These are phyloP conservation scores for Skeletonema grethae DNA, from an alignment of 108 stramenopile species.

Conservation along the genomic window DNA sequence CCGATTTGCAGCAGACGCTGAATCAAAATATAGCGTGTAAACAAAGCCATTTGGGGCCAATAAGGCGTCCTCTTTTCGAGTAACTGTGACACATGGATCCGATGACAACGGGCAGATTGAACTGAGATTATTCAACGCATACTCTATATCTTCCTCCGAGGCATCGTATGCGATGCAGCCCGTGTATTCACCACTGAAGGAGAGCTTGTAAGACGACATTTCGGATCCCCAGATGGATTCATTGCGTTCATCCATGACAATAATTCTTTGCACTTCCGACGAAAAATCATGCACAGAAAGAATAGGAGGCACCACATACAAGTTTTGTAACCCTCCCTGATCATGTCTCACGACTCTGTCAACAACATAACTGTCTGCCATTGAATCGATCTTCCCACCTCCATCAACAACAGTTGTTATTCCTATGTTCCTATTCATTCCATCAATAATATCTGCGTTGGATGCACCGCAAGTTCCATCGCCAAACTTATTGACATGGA, in stretches of 20 bases:
- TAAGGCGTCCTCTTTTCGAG: slow-evolving; percentile 47
- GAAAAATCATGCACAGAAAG: slow-evolving; percentile 37
- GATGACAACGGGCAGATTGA: slow-evolving; percentile 22
- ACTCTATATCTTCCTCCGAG: slow-evolving; percentile 57
- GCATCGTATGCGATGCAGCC: slow-evolving; percentile 55
- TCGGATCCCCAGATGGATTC: slow-evolving; percentile 37
- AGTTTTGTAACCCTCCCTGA: slow-evolving; percentile 19
- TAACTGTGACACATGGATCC: slow-evolving; percentile 59
- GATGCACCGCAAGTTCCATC: slow-evolving; percentile 50
- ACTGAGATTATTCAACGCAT: slow-evolving; percentile 35
- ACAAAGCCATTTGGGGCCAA: slow-evolving; percentile 73
- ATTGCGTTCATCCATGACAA: slow-evolving; percentile 43
- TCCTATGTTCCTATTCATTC: slow-evolving; percentile 60
- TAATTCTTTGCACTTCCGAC: slow-evolving; percentile 41
- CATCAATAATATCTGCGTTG: slow-evolving; percentile 25
- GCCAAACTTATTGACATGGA: slow-evolving; percentile 53
- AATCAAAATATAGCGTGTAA: slow-evolving; percentile 66
- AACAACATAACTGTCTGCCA: slow-evolving; percentile 33
- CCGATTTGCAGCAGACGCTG: slow-evolving; percentile 25
- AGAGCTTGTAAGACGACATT: slow-evolving; percentile 42
- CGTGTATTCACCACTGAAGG: slow-evolving; percentile 45
- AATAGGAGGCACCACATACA: slow-evolving; percentile 47
- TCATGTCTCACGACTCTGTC: slow-evolving; percentile 18
- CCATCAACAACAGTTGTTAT: slow-evolving; percentile 43
- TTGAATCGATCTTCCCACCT: slow-evolving; percentile 35